Evolutionary conservation across 2,329 filamentous ascomycete species (phyloP), one percentile per base, ranked within the genome.

Genomic region (Trichoderma cornu-damae): DNA sequence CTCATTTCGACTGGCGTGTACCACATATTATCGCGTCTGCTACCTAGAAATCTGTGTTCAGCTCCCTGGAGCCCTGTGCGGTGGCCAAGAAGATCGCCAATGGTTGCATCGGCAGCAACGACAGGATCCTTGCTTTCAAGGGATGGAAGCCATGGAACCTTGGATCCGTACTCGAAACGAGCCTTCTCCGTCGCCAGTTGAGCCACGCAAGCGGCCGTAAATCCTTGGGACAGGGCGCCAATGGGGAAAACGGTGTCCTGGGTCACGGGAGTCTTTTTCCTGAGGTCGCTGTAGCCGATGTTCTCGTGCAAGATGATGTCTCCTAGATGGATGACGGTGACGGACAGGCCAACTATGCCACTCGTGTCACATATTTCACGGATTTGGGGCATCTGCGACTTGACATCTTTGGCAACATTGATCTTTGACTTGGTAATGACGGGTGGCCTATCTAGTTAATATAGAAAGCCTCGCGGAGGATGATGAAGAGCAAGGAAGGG

Each of bases 1-100:
- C n/a, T n/a, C n/a, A n/a, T n/a, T n/a, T n/a, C n/a, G n/a, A n/a
- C n/a, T n/a, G n/a, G n/a, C n/a, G n/a, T n/a, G n/a, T n/a, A n/a
- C n/a, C n/a, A n/a, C n/a, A n/a, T n/a, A n/a, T n/a, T n/a, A n/a
- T n/a, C n/a, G n/a, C n/a, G n/a, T n/a, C n/a, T n/a, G n/a, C n/a
- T n/a, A n/a, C n/a, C n/a, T n/a, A n/a, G n/a, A n/a, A n/a, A n/a
- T n/a, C n/a, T n/a, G 42, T 44, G 22, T 12, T 51, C 48, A 28
- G 48, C 20, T 16, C n/a, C n/a, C 40, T 51, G 48, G 22, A 40
- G 34, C 14, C 48, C 48, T 30, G 48, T 51, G 16, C 48, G 48
- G n/a, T 51, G 48, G 34, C 48, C 48, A 16, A 51, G 48, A 30
- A 40, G 35, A 40, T 51, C 48, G 22, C 22, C 34, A 35, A 51